phyloP scores from a whole-genome alignment of 2,329 filamentous ascomycete species.

The Trichoderma guizhouense region DNA sequence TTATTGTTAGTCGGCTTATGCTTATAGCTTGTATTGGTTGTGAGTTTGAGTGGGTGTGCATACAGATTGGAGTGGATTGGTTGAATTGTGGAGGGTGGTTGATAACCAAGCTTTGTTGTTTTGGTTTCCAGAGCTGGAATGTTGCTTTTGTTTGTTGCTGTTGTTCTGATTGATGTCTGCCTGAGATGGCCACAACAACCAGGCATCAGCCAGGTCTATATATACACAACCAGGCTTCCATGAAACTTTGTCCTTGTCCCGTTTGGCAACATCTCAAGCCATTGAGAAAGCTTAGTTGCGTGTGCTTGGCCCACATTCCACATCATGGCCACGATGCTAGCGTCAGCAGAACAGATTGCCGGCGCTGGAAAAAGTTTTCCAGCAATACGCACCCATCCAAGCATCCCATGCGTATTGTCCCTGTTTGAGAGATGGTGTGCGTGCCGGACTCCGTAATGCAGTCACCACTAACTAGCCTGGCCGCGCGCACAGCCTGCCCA shows the following conservation, averaged over 20 bases:
- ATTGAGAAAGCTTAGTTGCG: background rate
- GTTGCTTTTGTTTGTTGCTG: background rate
- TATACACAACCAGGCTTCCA: background rate
- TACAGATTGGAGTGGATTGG: background rate
- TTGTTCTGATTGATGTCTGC: slow-evolving; percentile 6
- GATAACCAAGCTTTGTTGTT: background rate
- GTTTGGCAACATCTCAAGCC: background rate
- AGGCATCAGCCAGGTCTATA: slow-evolving; percentile 15
- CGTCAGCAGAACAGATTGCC: background rate
- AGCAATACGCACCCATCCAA: background rate
- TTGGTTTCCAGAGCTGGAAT: background rate
- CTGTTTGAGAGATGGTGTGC: background rate
- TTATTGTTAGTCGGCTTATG: background rate
- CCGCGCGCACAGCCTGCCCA: background rate
- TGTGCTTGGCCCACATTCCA: background rate
- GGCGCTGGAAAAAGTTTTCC: background rate
- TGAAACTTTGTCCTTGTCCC: background rate
- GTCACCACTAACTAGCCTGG: background rate
- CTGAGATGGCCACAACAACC: background rate
- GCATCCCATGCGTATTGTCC: background rate
- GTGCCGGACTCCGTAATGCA: background rate
- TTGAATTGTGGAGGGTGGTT: background rate
- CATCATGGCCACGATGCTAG: slow-evolving; percentile 9
- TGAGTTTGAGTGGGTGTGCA: background rate
- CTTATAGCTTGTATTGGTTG: background rate